phyloP scores from a whole-genome alignment of 225 moss, liverwort and hornwort species.

The Marchantia polymorpha region DNA sequence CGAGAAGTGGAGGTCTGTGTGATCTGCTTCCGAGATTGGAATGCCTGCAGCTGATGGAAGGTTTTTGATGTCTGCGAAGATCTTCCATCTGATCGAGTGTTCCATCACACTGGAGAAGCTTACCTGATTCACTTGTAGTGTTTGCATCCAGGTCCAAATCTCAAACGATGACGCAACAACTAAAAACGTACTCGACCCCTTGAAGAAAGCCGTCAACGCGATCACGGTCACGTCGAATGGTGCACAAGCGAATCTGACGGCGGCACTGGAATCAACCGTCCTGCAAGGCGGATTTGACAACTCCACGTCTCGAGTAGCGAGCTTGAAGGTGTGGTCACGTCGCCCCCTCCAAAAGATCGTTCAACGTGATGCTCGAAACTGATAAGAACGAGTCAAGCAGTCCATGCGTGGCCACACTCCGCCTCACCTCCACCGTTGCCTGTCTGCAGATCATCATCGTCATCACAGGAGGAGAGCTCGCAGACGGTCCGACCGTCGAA shows the following conservation, averaged over 20 bases:
- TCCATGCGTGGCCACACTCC: too few relatives aligned
- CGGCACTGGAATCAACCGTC: background rate
- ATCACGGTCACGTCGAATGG: background rate
- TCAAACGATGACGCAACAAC: background rate
- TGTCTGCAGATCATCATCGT: background rate
- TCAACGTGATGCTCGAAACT: too few relatives aligned
- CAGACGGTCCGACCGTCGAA: background rate
- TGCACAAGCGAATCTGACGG: slow-evolving; percentile 9
- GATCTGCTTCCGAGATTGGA: too few relatives aligned
- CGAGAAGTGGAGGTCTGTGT: too few relatives aligned
- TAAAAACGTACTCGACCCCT: background rate
- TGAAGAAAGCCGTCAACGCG: background rate
- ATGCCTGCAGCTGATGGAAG: too few relatives aligned
- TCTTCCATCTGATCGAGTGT: background rate
- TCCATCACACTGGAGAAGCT: background rate
- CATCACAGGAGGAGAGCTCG: slow-evolving; percentile 15
- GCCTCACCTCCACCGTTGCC: background rate
- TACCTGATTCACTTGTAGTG: background rate
- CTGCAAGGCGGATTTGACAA: background rate
- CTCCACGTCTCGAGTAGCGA: background rate
- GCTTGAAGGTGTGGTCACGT: slow-evolving; percentile 5
- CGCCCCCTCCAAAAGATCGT: background rate
- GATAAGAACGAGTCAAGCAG: too few relatives aligned
- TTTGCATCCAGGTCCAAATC: background rate
- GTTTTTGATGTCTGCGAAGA: background rate